A percentile compares a stretch with the other conserved stretches of the same genome.
Conservation (phyloP, 768 basidiomycete species). For the Tephrocybe sp. region DNA sequence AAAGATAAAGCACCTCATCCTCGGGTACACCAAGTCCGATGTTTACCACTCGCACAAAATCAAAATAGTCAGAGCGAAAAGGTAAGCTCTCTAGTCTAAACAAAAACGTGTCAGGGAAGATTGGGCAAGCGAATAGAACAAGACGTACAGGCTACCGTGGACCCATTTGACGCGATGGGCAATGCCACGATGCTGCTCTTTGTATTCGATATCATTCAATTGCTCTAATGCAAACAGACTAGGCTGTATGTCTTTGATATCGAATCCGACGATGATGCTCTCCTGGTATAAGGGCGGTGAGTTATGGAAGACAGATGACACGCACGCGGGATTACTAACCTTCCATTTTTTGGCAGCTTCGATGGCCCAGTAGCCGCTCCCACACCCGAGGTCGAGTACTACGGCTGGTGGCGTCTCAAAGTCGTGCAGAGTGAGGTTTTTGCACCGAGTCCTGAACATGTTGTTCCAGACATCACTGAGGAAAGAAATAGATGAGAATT, state of each 20-base stretch:
- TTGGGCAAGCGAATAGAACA: neutral
- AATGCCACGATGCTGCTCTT: constrained; percentile 39
- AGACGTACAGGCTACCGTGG: constrained; percentile 61
- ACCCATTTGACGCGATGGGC: constrained; percentile 61
- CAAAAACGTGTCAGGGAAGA: constrained; percentile 6
- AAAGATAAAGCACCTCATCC: constrained; percentile 47
- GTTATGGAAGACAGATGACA: constrained; percentile 3
- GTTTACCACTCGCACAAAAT: constrained; percentile 63
- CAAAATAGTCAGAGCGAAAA: constrained; percentile 56
- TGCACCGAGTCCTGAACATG: constrained; percentile 54
- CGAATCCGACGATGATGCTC: constrained; percentile 59
- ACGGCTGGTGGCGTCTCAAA: constrained; percentile 49
- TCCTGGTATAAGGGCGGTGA: constrained; percentile 32
- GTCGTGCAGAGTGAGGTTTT: constrained; percentile 52
- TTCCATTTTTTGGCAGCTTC: constrained; percentile 69
- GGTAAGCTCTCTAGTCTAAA: constrained; percentile 64
- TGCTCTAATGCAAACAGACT: no score
- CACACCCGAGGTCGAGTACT: constrained; percentile 73
- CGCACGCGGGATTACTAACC: constrained; percentile 34
- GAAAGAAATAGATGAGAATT: constrained; percentile 8
- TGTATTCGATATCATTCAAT: constrained; percentile 16
- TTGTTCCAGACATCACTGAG: constrained; percentile 71
- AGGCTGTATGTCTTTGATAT: constrained; percentile 57
- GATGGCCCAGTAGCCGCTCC: constrained; percentile 69
- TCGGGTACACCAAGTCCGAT: constrained; percentile 73